Evolutionary conservation across 108 stramenopile genomes (phyloP).

Genomic region (Nitzschia inconspicua): DNA sequence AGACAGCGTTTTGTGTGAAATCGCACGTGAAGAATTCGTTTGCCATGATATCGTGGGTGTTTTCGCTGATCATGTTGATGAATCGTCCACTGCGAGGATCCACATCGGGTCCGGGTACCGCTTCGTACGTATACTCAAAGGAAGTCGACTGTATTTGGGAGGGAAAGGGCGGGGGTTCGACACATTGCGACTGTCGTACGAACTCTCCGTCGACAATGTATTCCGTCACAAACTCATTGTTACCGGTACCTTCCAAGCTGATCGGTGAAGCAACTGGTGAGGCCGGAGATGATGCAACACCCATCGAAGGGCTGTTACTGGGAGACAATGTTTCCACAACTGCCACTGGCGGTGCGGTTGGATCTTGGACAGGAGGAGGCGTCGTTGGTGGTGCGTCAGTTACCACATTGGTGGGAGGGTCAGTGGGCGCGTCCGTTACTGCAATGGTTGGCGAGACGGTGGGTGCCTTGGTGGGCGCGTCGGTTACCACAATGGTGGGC

Average conservation of each 20-base stretch:
- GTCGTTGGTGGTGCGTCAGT: not conserved
- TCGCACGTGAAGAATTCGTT: slow-evolving; percentile 1
- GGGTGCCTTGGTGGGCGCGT: not conserved
- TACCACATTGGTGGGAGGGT: not conserved
- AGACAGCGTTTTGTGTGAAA: not conserved
- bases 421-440: not conserved
- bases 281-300: not conserved
- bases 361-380: not conserved
- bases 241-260: not conserved
- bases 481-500: too few species aligned
- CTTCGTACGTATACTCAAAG: not conserved
- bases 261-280: not conserved
- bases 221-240: not conserved
- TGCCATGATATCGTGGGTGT: not conserved
- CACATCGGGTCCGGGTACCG: not conserved
- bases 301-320: not conserved
- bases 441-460: too few species aligned
- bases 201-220: not conserved
- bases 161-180: not conserved
- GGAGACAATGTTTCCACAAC: not conserved
- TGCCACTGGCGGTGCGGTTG: not conserved
- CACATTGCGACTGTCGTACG: slow-evolving; percentile 14
- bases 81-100: not conserved
- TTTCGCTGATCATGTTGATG: not conserved
- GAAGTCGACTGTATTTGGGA: not conserved